These are phyloP conservation scores for Chaetomium sp. DNA, from an alignment of 2,329 filamentous ascomycete genomes.

Conservation along the genomic window DNA sequence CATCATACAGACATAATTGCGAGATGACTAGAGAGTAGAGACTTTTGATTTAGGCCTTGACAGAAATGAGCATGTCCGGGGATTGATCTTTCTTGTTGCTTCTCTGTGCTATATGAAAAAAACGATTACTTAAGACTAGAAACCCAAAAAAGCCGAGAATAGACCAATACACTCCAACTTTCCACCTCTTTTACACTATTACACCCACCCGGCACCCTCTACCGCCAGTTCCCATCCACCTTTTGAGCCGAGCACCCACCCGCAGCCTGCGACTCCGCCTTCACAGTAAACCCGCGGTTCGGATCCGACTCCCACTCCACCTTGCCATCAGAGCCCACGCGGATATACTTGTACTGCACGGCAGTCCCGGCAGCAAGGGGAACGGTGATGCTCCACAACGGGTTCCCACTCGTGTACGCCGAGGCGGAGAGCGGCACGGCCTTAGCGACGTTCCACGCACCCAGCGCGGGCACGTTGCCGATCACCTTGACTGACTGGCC, in stretches of 20 bases:
- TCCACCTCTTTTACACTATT: not conserved
- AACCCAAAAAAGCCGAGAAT: not conserved
- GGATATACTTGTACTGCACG: slow-evolving; percentile 71
- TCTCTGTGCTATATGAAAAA: not conserved
- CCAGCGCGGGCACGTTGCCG: slow-evolving; percentile 61
- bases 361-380: slow-evolving; percentile 56
- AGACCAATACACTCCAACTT: not conserved
- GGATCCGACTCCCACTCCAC: slow-evolving; percentile 67
- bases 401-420: slow-evolving; percentile 60
- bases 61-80: not conserved
- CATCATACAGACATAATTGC: not conserved
- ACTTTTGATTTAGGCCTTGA: not conserved
- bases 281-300: slow-evolving; percentile 48
- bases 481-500: slow-evolving; percentile 68
- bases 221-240: slow-evolving; percentile 25
- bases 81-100: not conserved
- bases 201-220: not conserved
- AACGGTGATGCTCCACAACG: slow-evolving; percentile 62
- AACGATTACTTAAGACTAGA: not conserved
- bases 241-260: slow-evolving; percentile 33
- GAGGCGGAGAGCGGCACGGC: slow-evolving; percentile 61
- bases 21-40: not conserved
- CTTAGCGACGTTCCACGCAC: slow-evolving; percentile 59
- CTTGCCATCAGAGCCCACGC: slow-evolving; percentile 55
- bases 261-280: slow-evolving; percentile 34